Evolutionary conservation across 1,284 basidiomycete genomes (phyloP), one percentile per base, ranked within the genome.

Genomic region (Xerocomus nothofagi): DNA sequence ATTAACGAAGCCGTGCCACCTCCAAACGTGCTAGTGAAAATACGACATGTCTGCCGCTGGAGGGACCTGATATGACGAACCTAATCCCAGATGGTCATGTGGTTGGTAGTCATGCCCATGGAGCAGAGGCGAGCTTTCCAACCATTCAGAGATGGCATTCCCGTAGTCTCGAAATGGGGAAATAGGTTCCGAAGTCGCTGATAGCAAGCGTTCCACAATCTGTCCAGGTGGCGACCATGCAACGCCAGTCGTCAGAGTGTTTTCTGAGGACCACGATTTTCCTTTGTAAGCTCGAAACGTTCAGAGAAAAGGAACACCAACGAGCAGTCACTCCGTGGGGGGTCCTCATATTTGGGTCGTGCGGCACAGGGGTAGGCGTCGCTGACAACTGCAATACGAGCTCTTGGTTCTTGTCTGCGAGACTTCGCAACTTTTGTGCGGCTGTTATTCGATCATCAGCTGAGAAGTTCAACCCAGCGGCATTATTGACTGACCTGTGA

Each of bases 361-460:
- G 38, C 27, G 3, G 7, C 4, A 11, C 39, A 29, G 23, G 4
- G 18, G 21, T 24, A 29, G 58, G 42, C 20, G 44, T 27, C 7
- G 50, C 59, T 33, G 61, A 61, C 31, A 65, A 5, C n/a, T 6
- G 43, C 12, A 50, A 20, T 8, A 48, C 30, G 10, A 61, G 62
- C 3, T 42, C 39, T 52, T 61, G 48, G 39, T 61, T 61, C 26
- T 65, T 59, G 15, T 63, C 49, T 1, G 61, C 62, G 6, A 61
- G 62, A 34, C 56, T 39, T 41, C 55, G 53, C 48, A 61, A 36
- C 27, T 63, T 61, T 49, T 63, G 61, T 14, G 59, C 59, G 17
- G 59, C 59, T 61, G 32, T 58, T 17, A 8, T 18, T 14, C 3
- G 15, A 46, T 31, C 29, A 3, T 61, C 21, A 61, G 46, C 8